Base-by-base conservation (phyloP, 805 yeast species). In the Wickerhamiella domercqiae region DNA sequence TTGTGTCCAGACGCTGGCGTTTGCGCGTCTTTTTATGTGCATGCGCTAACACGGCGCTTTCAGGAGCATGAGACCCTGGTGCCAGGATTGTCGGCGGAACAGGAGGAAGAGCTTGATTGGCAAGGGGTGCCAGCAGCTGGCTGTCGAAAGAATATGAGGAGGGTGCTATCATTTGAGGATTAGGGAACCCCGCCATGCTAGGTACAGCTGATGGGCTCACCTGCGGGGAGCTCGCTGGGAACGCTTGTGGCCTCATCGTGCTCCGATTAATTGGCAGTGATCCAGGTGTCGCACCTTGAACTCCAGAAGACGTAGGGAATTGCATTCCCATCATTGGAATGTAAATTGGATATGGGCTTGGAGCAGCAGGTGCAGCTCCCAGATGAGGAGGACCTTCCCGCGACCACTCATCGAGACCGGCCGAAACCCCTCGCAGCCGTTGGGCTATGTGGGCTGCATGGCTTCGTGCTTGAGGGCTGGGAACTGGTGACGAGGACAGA, bases 1-100 rank as follows among this genome's bases (percentile, higher is more conserved):
- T 52, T 1, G 41, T 16, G 7, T 40, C 22, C 15, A 7, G 5
- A 14, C 41, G 37, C 28, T 25, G 22, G n/a, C 47, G 48, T 21
- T 41, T 36, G 26, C 38, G 44, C 15, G 21, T 22, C 19, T 31
- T n/a, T 15, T 26, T 24, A 13, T 24, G 26, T 13, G 26, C 9
- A 24, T 24, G 26, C 11, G 13, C 26, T 24, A 24, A 24, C n/a
- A n/a, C n/a, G n/a, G n/a, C n/a, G n/a, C n/a, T n/a, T n/a, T n/a
- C n/a, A n/a, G n/a, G n/a, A n/a, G n/a, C n/a, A n/a, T n/a, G n/a
- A n/a, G n/a, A n/a, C n/a, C n/a, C n/a, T n/a, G n/a, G n/a, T n/a
- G n/a, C n/a, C n/a, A n/a, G n/a, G n/a, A n/a, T n/a, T 13, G 9
- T 9, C 11, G 9, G 26, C 9, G 26, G 26, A 9, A 9, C 11